A percentile compares a stretch with the other conserved stretches of the same genome.
phyloP scores from a whole-genome alignment of 805 yeast genomes.

The Nakazawaea ambrosiae region DNA sequence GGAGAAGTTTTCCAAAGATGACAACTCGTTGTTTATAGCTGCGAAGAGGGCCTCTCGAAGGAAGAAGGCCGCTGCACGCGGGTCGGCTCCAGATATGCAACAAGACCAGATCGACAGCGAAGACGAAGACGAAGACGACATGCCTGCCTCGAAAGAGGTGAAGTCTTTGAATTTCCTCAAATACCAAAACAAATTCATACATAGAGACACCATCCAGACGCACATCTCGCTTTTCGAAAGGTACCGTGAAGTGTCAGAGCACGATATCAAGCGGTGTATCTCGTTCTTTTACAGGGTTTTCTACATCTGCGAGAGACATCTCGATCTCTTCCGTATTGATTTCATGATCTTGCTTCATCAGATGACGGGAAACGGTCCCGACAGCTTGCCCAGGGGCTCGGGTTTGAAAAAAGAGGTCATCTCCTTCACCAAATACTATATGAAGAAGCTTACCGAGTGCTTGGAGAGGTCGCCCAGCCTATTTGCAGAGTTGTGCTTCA shows the following conservation, averaged over 20 bases:
- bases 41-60: slow-evolving; percentile 4
- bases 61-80: no score
- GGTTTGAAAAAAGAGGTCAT: slow-evolving; percentile 52
- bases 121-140: slow-evolving; percentile 17
- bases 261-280: slow-evolving; percentile 55
- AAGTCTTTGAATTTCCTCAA: slow-evolving; percentile 38
- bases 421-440: slow-evolving; percentile 56
- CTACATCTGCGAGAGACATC: slow-evolving; percentile 52
- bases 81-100: slow-evolving; percentile 19
- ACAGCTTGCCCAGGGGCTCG: slow-evolving; percentile 39
- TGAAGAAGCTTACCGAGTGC: slow-evolving; percentile 47
- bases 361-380: slow-evolving; percentile 40
- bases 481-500: slow-evolving; percentile 58
- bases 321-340: slow-evolving; percentile 62
- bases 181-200: slow-evolving; percentile 40
- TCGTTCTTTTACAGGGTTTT: slow-evolving; percentile 68
- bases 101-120: slow-evolving; percentile 22
- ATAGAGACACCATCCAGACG: slow-evolving; percentile 55
- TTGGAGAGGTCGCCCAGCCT: slow-evolving; percentile 45
- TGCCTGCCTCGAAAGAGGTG: slow-evolving; percentile 26
- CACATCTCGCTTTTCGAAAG: slow-evolving; percentile 56
- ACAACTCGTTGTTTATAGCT: slow-evolving; percentile 13
- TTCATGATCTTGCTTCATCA: slow-evolving; percentile 54
- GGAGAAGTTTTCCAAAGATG: slow-evolving; percentile 53
- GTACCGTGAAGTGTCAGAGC: slow-evolving; percentile 54